Base-by-base conservation (phyloP, 164 flowering plant species). In the Macadamia tetraphylla region DNA sequence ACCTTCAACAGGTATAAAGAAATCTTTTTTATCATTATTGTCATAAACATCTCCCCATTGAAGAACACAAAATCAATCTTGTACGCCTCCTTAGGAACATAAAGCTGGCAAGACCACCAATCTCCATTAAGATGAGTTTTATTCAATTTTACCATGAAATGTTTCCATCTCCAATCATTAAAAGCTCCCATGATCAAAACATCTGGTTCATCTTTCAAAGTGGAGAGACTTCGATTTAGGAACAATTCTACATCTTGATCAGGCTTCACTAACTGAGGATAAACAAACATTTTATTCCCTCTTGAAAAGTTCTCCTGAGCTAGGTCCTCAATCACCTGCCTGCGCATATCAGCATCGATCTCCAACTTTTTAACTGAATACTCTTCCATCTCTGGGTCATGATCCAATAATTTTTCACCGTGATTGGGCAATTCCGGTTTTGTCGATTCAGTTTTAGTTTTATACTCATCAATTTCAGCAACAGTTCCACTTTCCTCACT, bases 121-220 rank as follows among this genome's bases (percentile, higher is more conserved):
- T 92, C 96, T 57, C 91, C 96, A 30, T 67, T 73, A 17, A 90
- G 78, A 66, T 84, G 71, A 55, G 86, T 80, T 83, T 89, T 92
- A 63, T 79, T 79, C 83, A 95, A 71, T 67, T 78, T 87, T 56
- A 65, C 46, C 10, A 90, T 89, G 69, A 90, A 95, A 51, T 91
- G 83, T 79, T 83, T 86, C 95, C 96, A 95, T 73, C 84, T 79
- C 99, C 99, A 95, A 68, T 86, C 97, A 80, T 95, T 95, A 64
- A 92, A 95, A 13, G 96, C 97, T 49, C 99, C 99, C 94, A 88
- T 92, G 32, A 92, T 85, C 62, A 87, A 48, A 69, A 91, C 78
- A 72, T 84, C 86, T 29, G 84, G 82, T 78, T 92, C 94, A 70
- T 79, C 69, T 30, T 75, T 86, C 66, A 95, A 79, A 63, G 87